Percentiles rank a stretch among this genome's conserved stretches.
Evolutionary conservation across 371 early-diverging fungal species (phyloP).

Genomic region (Lichtheimia hyalospora): DNA sequence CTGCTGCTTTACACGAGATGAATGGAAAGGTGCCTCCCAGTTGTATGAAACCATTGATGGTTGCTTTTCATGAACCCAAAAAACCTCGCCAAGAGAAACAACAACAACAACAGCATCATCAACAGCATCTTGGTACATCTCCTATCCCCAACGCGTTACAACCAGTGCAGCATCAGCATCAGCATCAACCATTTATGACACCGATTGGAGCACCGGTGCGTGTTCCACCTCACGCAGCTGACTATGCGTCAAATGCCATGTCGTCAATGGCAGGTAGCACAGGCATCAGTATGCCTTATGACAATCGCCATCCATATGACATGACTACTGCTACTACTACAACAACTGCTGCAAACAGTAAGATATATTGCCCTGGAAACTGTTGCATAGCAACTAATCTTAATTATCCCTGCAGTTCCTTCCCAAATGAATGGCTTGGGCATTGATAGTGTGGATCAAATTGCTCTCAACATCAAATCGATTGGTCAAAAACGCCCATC

Average conservation of each 20-base stretch:
- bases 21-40: constrained; percentile 27
- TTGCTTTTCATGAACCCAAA: constrained; percentile 49
- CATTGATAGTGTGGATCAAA: constrained; percentile 37
- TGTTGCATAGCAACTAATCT: background rate
- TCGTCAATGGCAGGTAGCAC: constrained; percentile 5
- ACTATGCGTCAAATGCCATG: background rate
- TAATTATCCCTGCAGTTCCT: constrained; percentile 6
- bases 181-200: constrained; percentile 4
- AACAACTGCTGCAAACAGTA: background rate
- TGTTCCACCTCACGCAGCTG: constrained; percentile 8
- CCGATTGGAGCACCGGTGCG: constrained; percentile 10
- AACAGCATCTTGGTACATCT: constrained; percentile 13
- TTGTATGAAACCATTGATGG: constrained; percentile 28
- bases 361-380: background rate
- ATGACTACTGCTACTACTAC: constrained; percentile 6
- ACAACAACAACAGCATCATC: constrained; percentile 13
- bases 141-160: constrained; percentile 5
- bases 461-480: constrained; percentile 34
- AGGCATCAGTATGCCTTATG: constrained; percentile 6
- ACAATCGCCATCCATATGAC: constrained; percentile 15
- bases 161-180: constrained; percentile 5
- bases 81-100: constrained; percentile 32
- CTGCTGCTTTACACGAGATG: constrained; percentile 36
- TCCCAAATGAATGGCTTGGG: constrained; percentile 28
- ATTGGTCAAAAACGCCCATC: constrained; percentile 33